Evolutionary conservation across 1,139 yeast species (phyloP).

Genomic region (Nematodospora anomalae): DNA sequence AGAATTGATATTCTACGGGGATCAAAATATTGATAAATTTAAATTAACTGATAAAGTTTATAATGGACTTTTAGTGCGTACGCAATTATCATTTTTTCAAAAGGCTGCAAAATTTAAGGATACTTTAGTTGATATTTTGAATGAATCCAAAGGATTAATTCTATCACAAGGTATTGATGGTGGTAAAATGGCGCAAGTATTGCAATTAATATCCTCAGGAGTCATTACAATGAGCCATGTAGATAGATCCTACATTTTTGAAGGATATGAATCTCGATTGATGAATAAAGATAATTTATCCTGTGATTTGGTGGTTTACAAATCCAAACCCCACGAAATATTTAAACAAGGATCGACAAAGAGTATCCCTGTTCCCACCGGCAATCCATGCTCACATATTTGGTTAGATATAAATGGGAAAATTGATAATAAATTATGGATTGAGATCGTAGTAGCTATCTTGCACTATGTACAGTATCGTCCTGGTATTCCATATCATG

Average conservation of each 20-base stretch:
- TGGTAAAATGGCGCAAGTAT: constrained; percentile 55
- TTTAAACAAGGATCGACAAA: constrained; percentile 2
- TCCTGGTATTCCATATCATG: constrained; percentile 60
- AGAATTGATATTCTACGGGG: constrained; percentile 53
- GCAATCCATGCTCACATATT: constrained; percentile 61
- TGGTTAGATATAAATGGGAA: constrained; percentile 74
- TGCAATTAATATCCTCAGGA: constrained; percentile 44
- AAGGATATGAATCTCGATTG: constrained; percentile 62
- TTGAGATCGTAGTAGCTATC: constrained; percentile 48
- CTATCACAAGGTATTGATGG: constrained; percentile 59
- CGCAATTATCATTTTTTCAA: constrained; percentile 41
- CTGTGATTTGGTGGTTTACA: constrained; percentile 53
- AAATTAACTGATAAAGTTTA: constrained; percentile 58
- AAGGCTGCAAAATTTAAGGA: constrained; percentile 48
- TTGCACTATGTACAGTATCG: constrained; percentile 53
- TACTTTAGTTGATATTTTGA: constrained; percentile 35
- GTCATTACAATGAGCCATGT: constrained; percentile 48
- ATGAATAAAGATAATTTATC: constrained; percentile 62
- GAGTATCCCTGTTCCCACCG: constrained; percentile 50
- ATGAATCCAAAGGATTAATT: constrained; percentile 50
- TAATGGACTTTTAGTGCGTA: constrained; percentile 35
- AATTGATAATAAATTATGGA: constrained; percentile 62
- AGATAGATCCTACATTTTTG: constrained; percentile 49
- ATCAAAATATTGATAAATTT: constrained; percentile 49
- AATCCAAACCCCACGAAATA: constrained; percentile 1